phyloP scores from a whole-genome alignment of 1,284 basidiomycete species.

The Cutaneotrichosporon sp. region DNA sequence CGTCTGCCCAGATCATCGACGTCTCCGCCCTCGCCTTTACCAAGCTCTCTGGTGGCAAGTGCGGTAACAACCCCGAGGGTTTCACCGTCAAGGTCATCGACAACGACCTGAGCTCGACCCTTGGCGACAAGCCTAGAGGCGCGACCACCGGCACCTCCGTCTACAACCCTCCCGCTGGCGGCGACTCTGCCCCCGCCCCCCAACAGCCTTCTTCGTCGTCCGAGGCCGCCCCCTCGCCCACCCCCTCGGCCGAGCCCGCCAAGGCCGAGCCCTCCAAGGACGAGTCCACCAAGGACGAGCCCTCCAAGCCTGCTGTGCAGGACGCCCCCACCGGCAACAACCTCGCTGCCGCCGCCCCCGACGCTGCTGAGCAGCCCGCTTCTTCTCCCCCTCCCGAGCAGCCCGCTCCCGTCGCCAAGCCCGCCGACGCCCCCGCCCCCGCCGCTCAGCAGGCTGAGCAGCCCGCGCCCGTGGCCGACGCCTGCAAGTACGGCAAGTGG shows the following conservation, averaged over 20 bases:
- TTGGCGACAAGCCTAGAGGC: not conserved
- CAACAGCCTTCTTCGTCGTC: slow-evolving; percentile 6
- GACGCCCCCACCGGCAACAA: not conserved
- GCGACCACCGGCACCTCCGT: slow-evolving; percentile 1
- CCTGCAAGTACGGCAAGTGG: slow-evolving; percentile 38
- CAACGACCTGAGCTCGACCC: slow-evolving; percentile 16
- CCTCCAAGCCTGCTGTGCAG: not conserved
- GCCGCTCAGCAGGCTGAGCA: no score
- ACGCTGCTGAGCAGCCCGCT: not conserved
- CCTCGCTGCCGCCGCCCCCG: not conserved
- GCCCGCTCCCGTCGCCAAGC: not conserved
- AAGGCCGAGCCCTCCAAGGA: not conserved
- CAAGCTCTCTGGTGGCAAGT: slow-evolving; percentile 18
- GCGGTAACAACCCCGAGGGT: slow-evolving; percentile 37
- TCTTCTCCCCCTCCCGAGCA: not conserved
- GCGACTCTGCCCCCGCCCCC: not conserved
- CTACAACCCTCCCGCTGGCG: slow-evolving; percentile 3
- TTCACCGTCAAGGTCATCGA: slow-evolving; percentile 34
- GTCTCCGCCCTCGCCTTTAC: slow-evolving; percentile 32
- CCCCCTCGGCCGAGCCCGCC: slow-evolving; percentile 3
- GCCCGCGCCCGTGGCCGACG: not conserved
- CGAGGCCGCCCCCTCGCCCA: not conserved
- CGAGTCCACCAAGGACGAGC: not conserved
- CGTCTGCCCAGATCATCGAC: slow-evolving; percentile 31
- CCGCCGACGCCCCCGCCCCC: no score